Evolutionary conservation across 2,329 filamentous ascomycete species (phyloP), one percentile per base, ranked within the genome.

Genomic region (Zymoseptoria pseudotritici): DNA sequence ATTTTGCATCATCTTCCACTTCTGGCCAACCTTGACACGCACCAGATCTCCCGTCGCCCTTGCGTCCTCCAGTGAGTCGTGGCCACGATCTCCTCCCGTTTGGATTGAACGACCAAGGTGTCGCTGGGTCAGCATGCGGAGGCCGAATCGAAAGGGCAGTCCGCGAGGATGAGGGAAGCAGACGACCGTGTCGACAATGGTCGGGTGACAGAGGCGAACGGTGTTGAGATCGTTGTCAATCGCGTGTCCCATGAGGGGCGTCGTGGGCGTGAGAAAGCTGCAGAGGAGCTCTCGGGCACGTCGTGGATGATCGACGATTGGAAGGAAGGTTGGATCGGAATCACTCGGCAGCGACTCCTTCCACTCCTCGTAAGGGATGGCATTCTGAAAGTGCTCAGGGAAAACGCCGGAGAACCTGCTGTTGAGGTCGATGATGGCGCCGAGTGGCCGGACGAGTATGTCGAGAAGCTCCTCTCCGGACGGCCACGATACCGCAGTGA

Each of bases 201-300:
- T 88, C 0, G 89, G 89, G 68, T 97, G 94, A 52, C 96, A 86
- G 55, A 97, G 82, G 42, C 93, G 88, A 50, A 88, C 81, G 2
- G 87, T 84, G 71, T 96, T 97, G 58, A 99, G 82, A 69, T 99
- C 94, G 71, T 99, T 99, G 70, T 99, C 94, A 8, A 97, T 84
- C 0, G 91, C 92, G 73, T 99, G 94, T 0, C 94, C 94, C 53
- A 99, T 89, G 0, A 99, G 76, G 0, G 92, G 89, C 0, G 92
- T 99, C 0, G 82, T 77, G 0, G 91, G 89, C 1, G 86, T 82
- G 55, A 99, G 81, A 57, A 89, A 81, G 0, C 83, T 81, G 74
- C 96, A 90, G 8, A 99, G 82, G 0, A 97, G 80, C 1, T 85
- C 79, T 8, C 94, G 87, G 1, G 94, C 94, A 26, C 78, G 82